Percentiles rank a stretch among this genome's conserved stretches.
These are phyloP conservation scores for Purshia tridentata DNA, from an alignment of 306 rosid species.

Conservation along the genomic window DNA sequence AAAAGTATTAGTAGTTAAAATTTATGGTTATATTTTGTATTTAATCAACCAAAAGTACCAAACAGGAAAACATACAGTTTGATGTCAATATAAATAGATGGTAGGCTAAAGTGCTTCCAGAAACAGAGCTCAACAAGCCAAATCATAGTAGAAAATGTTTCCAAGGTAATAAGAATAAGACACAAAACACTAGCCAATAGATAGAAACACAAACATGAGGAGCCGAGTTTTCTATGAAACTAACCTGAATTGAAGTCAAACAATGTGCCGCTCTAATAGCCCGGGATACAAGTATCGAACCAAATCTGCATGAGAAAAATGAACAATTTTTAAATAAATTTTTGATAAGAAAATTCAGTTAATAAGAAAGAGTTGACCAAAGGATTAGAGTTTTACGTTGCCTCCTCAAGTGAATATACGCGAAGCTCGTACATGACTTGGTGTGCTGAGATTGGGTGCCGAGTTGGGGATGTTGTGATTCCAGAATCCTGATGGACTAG, in stretches of 20 bases:
- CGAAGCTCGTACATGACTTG: slow-evolving; percentile 79
- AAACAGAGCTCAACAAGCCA: background rate
- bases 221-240: slow-evolving; percentile 21
- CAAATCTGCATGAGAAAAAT: slow-evolving; percentile 48
- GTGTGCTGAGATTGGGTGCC: slow-evolving; percentile 69
- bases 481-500: slow-evolving; percentile 55
- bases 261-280: slow-evolving; percentile 83
- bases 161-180: slow-evolving; percentile 1
- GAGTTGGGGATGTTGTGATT: slow-evolving; percentile 66
- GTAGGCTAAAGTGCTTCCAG: background rate
- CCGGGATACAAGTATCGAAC: slow-evolving; percentile 55
- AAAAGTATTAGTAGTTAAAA: background rate
- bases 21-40: background rate
- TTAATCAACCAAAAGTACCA: background rate
- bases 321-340: background rate
- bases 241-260: slow-evolving; percentile 75
- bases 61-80: background rate
- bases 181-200: background rate
- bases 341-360: background rate
- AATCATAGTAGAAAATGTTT: background rate
- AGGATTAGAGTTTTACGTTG: slow-evolving; percentile 52
- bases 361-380: slow-evolving; percentile 15
- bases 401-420: slow-evolving; percentile 68
- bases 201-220: background rate
- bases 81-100: background rate